Evolutionary conservation across 805 yeast genomes (phyloP).

Genomic region (Cyberlindnera bimundalis): DNA sequence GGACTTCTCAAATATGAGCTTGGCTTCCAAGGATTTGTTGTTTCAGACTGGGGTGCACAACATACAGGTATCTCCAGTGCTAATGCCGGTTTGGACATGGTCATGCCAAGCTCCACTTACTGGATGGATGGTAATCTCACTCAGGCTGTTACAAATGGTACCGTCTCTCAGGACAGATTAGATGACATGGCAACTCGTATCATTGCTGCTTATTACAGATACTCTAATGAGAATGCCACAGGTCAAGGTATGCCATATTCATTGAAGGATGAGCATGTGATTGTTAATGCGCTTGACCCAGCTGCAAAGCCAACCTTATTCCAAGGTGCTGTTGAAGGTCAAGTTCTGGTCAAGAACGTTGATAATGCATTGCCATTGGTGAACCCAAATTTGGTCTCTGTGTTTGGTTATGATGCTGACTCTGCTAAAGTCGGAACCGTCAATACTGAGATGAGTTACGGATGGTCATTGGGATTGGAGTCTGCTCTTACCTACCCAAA

Average conservation of each 20-base stretch:
- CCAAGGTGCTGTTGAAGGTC: conserved; percentile 14
- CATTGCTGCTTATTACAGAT: conserved; percentile 9
- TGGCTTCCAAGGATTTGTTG: conserved; percentile 11
- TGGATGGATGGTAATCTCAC: conserved; percentile 9
- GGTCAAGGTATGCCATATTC: conserved; percentile 10
- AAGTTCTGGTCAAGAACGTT: conserved; percentile 9
- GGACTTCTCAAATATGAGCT: conserved; percentile 8
- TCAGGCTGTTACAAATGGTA: conserved; percentile 3
- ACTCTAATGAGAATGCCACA: conserved; percentile 6
- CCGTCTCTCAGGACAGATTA: conserved; percentile 7
- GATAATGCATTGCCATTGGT: conserved; percentile 8
- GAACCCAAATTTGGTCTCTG: conserved; percentile 7
- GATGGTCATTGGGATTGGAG: conserved; percentile 1
- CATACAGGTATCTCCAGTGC: conserved; percentile 7
- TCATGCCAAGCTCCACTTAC: conserved; percentile 5
- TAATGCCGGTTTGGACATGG: conserved; percentile 9
- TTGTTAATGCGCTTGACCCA: conserved; percentile 8
- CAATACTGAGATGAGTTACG: background rate
- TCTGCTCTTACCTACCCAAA: conserved; percentile 3
- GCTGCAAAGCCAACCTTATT: conserved; percentile 6
- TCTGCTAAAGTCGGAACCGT: conserved; percentile 3
- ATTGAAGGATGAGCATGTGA: conserved; percentile 1
- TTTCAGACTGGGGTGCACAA: conserved; percentile 10
- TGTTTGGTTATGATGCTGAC: conserved; percentile 12
- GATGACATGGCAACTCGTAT: conserved; percentile 11